Conservation (phyloP, 768 basidiomycete genomes). For the Amanita thiersii region DNA sequence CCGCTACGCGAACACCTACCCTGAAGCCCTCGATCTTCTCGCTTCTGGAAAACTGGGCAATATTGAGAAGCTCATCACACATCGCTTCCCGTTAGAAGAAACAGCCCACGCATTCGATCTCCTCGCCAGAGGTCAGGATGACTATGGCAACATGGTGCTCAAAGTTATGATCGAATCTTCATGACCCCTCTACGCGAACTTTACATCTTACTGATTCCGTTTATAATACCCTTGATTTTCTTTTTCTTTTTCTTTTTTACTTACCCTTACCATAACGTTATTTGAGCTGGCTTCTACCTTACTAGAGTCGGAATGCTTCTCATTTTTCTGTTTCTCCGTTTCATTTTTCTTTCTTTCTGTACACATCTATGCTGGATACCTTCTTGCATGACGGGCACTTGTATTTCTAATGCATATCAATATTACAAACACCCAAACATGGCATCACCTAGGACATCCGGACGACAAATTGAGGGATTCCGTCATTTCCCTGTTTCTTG, state of each 20-base stretch:
- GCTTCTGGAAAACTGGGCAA: conserved; percentile 56
- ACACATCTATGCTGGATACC: conserved; percentile 6
- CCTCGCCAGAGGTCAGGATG: conserved; percentile 69
- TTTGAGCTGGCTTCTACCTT: conserved; percentile 4
- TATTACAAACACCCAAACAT: not conserved
- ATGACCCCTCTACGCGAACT: too few species aligned
- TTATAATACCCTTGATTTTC: not conserved
- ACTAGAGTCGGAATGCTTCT: conserved; percentile 1
- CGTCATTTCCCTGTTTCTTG: too few species aligned
- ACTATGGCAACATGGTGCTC: conserved; percentile 73
- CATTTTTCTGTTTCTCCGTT: too few species aligned
- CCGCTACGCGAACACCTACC: conserved; percentile 87
- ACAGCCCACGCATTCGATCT: conserved; percentile 76
- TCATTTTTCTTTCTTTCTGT: conserved; percentile 1
- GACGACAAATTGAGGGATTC: not conserved
- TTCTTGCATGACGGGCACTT: conserved; percentile 7
- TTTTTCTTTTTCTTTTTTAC: not conserved
- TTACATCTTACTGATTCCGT: too few species aligned
- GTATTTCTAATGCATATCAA: conserved; percentile 8
- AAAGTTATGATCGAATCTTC: conserved; percentile 75
- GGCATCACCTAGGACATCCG: too few species aligned
- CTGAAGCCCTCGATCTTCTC: conserved; percentile 74
- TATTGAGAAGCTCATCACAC: conserved; percentile 71
- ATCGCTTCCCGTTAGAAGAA: conserved; percentile 59
- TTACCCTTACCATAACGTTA: conserved; percentile 5